Conservation (phyloP, 345 rosid genomes). For the Euphorbia pulcherrima region DNA sequence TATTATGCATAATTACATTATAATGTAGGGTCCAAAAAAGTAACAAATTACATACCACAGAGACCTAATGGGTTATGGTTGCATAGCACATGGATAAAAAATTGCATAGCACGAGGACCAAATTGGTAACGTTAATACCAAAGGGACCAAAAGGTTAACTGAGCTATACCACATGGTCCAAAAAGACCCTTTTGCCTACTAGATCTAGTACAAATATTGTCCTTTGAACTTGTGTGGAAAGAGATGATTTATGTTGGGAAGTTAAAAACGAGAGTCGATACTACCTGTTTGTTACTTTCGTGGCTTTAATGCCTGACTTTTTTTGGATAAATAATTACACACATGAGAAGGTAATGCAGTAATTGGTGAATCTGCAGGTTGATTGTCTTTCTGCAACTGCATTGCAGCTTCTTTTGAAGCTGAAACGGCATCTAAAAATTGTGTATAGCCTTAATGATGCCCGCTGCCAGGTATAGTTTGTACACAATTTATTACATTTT, state of each 20-base stretch:
- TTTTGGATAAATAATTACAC: not conserved
- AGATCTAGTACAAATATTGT: not conserved
- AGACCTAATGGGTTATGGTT: too few relatives aligned
- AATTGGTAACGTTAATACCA: too few relatives aligned
- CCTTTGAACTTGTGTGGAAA: not conserved
- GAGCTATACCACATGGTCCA: too few relatives aligned
- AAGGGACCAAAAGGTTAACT: too few relatives aligned
- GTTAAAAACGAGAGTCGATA: not conserved
- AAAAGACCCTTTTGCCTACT: too few relatives aligned
- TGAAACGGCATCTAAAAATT: slow-evolving; percentile 86
- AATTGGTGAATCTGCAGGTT: slow-evolving; percentile 42
- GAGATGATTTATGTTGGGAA: not conserved
- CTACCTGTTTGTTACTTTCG: not conserved
- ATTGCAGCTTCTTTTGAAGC: slow-evolving; percentile 86
- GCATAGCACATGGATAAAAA: too few relatives aligned
- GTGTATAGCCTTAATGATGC: slow-evolving; percentile 80
- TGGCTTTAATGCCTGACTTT: not conserved
- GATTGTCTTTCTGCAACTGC: slow-evolving; percentile 73
- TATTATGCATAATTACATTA: too few relatives aligned
- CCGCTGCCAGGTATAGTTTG: slow-evolving; percentile 76
- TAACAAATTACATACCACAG: too few relatives aligned
- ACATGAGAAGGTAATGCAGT: not conserved
- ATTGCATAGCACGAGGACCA: too few relatives aligned
- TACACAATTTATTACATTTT: not conserved
- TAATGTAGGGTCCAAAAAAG: too few relatives aligned